Evolutionary conservation across 2,329 filamentous ascomycete species (phyloP).

Genomic region (Fusarium euwallaceae): DNA sequence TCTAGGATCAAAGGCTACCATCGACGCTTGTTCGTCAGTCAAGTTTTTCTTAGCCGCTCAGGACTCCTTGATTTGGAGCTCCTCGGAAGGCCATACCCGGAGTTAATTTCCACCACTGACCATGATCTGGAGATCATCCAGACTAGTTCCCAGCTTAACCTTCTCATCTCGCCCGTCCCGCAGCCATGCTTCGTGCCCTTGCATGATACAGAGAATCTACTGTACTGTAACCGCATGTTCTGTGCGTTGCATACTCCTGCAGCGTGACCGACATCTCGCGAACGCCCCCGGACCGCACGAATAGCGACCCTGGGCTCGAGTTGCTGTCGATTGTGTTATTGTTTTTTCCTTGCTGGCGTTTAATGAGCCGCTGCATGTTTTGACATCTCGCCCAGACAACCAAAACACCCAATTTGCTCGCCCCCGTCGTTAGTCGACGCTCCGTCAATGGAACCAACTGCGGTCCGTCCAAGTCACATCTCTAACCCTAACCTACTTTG

Average conservation of each 20-base stretch:
- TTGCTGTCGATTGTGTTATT: slow-evolving; percentile 1
- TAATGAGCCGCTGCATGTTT: not conserved
- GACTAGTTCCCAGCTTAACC: slow-evolving; percentile 2
- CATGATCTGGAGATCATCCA: slow-evolving; percentile 31
- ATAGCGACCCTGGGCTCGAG: not conserved
- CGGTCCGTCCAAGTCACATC: slow-evolving; percentile 7
- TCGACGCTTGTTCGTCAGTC: slow-evolving; percentile 9
- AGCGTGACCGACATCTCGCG: slow-evolving; percentile 9
- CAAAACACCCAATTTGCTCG: slow-evolving; percentile 11
- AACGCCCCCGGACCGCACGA: not conserved
- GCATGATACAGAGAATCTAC: slow-evolving; percentile 10
- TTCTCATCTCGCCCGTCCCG: slow-evolving; percentile 11
- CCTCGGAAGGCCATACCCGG: slow-evolving; percentile 24
- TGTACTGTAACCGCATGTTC: not conserved
- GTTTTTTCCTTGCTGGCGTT: not conserved
- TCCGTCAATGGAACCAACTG: slow-evolving; percentile 11
- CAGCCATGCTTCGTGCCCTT: slow-evolving; percentile 4
- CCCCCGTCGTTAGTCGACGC: slow-evolving; percentile 14
- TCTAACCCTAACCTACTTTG: slow-evolving; percentile 7
- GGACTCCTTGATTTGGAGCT: slow-evolving; percentile 7
- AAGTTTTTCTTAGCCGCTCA: slow-evolving; percentile 19
- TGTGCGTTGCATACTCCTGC: not conserved
- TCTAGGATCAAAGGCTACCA: slow-evolving; percentile 12
- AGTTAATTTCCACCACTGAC: slow-evolving; percentile 45
- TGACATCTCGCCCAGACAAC: slow-evolving; percentile 13